Evolutionary conservation across 805 yeast species (phyloP).

Genomic region (Kazachstania psychrophila): DNA sequence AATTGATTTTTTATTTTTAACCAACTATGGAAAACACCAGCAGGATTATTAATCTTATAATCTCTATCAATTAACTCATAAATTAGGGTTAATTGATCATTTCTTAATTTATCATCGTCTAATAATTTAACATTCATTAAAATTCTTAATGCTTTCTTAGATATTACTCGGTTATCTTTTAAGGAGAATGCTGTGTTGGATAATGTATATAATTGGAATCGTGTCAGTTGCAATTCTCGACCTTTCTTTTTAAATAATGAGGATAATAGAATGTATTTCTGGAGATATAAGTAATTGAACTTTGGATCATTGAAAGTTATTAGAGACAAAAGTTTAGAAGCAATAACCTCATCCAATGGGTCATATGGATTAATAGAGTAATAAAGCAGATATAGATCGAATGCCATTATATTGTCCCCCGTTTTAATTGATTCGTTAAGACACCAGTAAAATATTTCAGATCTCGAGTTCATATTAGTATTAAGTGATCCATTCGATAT

Average conservation of each 20-base stretch:
- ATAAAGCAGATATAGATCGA: conserved; percentile 16
- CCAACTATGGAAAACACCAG: conserved; percentile 24
- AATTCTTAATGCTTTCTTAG: conserved; percentile 11
- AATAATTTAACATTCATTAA: conserved; percentile 10
- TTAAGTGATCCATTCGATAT: too few relatives aligned
- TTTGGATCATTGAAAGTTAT: conserved; percentile 18
- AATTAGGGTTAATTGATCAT: conserved; percentile 12
- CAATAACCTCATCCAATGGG: conserved; percentile 4
- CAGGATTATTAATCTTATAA: conserved; percentile 15
- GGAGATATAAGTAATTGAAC: conserved; percentile 13
- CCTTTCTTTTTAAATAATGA: conserved; percentile 6
- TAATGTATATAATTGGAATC: conserved; percentile 13
- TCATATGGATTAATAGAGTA: conserved; percentile 8
- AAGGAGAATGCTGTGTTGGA: conserved; percentile 18
- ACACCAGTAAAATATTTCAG: conserved; percentile 10
- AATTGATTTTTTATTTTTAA: conserved; percentile 12
- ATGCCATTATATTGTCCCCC: conserved; percentile 15
- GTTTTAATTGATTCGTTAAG: conserved; percentile 11
- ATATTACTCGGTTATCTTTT: conserved; percentile 7
- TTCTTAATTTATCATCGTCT: conserved; percentile 3
- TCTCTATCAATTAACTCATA: conserved; percentile 18
- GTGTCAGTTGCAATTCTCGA: conserved; percentile 4
- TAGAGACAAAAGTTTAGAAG: conserved; percentile 11
- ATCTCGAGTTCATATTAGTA: neutral
- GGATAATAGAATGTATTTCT: conserved; percentile 10